Conservation (phyloP, 805 yeast genomes). For the Metschnikowia continentalis region DNA sequence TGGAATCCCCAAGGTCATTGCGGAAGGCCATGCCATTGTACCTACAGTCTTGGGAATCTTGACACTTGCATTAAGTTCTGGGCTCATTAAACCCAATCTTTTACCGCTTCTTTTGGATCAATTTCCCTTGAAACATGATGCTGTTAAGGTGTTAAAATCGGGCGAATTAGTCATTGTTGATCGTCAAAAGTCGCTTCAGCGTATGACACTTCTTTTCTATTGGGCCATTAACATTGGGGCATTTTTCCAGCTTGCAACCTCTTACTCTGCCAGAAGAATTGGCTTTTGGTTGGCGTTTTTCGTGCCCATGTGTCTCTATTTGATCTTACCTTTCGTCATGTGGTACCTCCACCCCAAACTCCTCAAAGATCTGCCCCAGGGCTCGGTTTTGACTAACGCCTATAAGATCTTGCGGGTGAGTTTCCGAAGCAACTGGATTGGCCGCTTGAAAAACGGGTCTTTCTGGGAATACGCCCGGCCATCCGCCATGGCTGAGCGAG, state of each 20-base stretch:
- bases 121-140: conserved; percentile 53
- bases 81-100: conserved; percentile 52
- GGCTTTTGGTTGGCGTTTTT: conserved; percentile 56
- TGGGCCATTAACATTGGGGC: conserved; percentile 56
- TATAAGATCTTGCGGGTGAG: conserved; percentile 39
- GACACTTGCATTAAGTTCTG: conserved; percentile 37
- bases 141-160: conserved; percentile 49
- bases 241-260: conserved; percentile 49
- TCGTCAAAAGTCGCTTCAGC: conserved; percentile 40
- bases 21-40: conserved; percentile 24
- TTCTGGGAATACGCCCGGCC: conserved; percentile 53
- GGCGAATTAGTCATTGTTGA: conserved; percentile 66
- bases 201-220: conserved; percentile 40
- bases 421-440: conserved; percentile 40
- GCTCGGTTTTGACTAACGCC: conserved; percentile 45
- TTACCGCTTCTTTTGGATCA: conserved; percentile 47
- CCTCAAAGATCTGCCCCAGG: conserved; percentile 33
- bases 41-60: conserved; percentile 11
- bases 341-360: conserved; percentile 23
- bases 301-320: conserved; percentile 30
- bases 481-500: conserved; percentile 40
- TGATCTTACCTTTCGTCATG: conserved; percentile 30
- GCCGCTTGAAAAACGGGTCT: conserved; percentile 34
- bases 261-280: conserved; percentile 47
- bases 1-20: conserved; percentile 38